Base-by-base conservation (phyloP, 2,329 filamentous ascomycete species). In the Nothomitra cinnamomea region DNA sequence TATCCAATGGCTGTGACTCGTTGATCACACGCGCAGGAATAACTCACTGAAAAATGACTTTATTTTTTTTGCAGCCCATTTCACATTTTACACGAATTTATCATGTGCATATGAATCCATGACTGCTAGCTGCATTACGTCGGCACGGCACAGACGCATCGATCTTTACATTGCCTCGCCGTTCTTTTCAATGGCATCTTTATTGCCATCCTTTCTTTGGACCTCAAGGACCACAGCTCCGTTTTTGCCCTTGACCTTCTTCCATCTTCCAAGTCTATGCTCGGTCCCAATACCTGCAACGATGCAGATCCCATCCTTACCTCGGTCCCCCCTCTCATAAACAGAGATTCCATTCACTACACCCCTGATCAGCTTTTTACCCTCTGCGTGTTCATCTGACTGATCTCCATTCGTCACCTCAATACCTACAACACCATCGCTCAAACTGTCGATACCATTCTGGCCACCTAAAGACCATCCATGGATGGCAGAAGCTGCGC, bases 161-260 rank as follows among this genome's bases (percentile, higher is more conserved):
- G 28, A 32, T n/a, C 28, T 32, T 32, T 10, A 32, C 10, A 32
- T 35, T 3, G 15, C n/a, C 43, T 17, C 5, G 22, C 7, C 24
- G 19, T 10, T 12, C 17, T 17, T n/a, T 35, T 8, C 21, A n/a
- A 15, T 24, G n/a, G 2, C 19, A 35, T 19, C 45, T 32, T 19
- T n/a, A 17, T 24, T 32, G n/a, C 22, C n/a, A 49, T 7, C 13
- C 15, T n/a, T 59, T 61, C 7, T 17, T n/a, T 84, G 78, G 35
- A 95, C 78, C 65, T 95, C 88, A 63, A 95, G 94, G 8, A 95
- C 76, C 22, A 92, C 77, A n/a, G 85, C 85, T 5, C 87, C 86
- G 63, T 95, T 95, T 59, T 82, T 82, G 2, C 80, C 87, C 22
- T 71, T 68, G 3, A 75, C 66, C 55, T 75, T 75, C 67, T 82